Evolutionary conservation across 345 rosid species (phyloP).

Genomic region (Geranium brycei): DNA sequence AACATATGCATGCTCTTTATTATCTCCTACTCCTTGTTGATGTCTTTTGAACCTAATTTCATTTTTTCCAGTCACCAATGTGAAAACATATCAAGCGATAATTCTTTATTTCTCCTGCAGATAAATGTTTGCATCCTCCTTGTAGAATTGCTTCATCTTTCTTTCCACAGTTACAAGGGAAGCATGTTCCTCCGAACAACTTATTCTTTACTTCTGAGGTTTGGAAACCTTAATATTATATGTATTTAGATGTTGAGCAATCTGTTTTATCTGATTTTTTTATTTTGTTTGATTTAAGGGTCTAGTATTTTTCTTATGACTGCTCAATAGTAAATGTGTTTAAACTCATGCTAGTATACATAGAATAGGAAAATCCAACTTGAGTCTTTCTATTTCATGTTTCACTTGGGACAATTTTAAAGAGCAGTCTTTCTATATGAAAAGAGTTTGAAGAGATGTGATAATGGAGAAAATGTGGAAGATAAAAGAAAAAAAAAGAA

Average conservation of each 20-base stretch:
- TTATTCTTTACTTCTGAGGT: conserved; percentile 38
- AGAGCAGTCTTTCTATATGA: neutral
- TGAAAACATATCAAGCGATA: neutral
- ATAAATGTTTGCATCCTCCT: conserved; percentile 23
- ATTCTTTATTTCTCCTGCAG: conserved; percentile 16
- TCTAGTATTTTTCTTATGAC: neutral
- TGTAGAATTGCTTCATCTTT: conserved; percentile 19
- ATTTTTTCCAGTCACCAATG: neutral
- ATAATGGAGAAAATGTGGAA: neutral
- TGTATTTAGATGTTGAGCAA: neutral
- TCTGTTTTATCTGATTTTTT: neutral
- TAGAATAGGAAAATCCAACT: neutral
- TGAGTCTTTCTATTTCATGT: neutral
- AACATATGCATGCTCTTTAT: neutral
- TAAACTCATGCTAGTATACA: neutral
- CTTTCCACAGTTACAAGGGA: conserved; percentile 16
- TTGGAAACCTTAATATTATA: neutral
- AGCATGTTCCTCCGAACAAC: conserved; percentile 17
- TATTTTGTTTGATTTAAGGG: neutral
- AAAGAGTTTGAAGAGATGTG: neutral
- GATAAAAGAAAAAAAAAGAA: neutral
- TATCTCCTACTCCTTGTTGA: neutral
- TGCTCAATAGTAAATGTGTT: neutral
- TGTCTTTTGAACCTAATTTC: neutral
- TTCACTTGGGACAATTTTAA: no score